Base-by-base conservation (phyloP, 371 early-diverging fungal genomes). In the Actinomortierella ambigua region DNA sequence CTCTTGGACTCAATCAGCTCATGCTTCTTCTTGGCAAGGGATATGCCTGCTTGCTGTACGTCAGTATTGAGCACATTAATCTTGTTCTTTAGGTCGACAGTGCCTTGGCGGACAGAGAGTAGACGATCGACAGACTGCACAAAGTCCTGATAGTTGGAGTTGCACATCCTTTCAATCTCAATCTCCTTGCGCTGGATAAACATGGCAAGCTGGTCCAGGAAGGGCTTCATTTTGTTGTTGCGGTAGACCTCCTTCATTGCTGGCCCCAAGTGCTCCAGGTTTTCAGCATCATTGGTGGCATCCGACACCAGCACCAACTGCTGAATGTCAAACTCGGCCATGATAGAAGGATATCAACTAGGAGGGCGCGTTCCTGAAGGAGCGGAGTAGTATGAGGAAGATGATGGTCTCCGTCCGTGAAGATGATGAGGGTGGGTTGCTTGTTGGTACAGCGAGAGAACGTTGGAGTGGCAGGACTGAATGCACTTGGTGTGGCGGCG, bases 131-230 rank as follows among this genome's bases (percentile, higher is more conserved):
- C 95, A 1, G 95, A 90, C 67, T 94, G 93, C 9, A 97, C 93
- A 71, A 98, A 98, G 83, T 98, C 98, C 88, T 95, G 95, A 70
- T 97, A 96, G 77, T 99, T 93, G 62, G 88, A 85, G 75, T 93
- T 93, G 83, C 99, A 99, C 86, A 99, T 91, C 67, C 91, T 89
- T 80, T 97, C 97, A 65, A 99, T 99, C 78, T 99, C 99, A n/a
- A 85, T 84, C 70, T 98, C 98, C 68, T 97, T 97, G 60, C 88
- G 86, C 46, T 85, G 76, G 18, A 95, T 90, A 59, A 97, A 91
- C 50, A 81, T 49, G 52, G 85, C 84, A 9, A 98, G 84, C 46
- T 95, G 93, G 46, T 96, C 94, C 15, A 93, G 76, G 67, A 97
- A 97, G 20, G 90, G 86, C 47, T 90, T 89, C 70, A 95, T 91